Base-by-base conservation (phyloP, 1,284 basidiomycete species). In the Volvariella surrecta region DNA sequence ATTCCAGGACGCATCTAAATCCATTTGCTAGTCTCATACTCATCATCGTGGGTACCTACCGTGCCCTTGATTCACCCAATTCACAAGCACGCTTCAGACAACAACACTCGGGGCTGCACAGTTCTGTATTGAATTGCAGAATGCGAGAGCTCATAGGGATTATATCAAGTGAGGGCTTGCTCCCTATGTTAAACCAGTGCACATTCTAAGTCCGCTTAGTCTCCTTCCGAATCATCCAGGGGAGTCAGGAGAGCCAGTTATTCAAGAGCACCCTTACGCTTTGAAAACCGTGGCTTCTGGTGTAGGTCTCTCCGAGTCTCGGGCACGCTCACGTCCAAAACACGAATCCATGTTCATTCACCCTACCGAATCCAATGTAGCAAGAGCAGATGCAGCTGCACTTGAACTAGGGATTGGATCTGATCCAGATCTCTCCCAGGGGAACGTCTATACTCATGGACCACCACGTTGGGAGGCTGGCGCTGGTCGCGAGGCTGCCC, bases 331-430 rank as follows among this genome's bases (percentile, higher is more conserved):
- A 13, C 74, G 63, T 54, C 70, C 73, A 39, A 79, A 78, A 53
- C 78, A 78, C 1, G 69, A 72, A 8, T 57, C 54, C 37, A 74
- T 81, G 43, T 74, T 75, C 52, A 81, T 82, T 40, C 79, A 82
- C 51, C 79, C 81, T 1, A 60, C 57, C 31, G 55, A 78, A 32
- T 79, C 76, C 30, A 81, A 81, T 53, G 51, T 80, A 46, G 75
- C 76, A 4, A 73, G 79, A 24, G 79, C 81, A 3, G 79, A 82
- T 48, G 75, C 71, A 4, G 66, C 59, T 15, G 76, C 75, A 0
- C 58, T 73, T 34, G 67, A 77, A 52, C 58, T 34, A 3, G 43
- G 43, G 19, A 19, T 80, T 37, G 76, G 75, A 18, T 46, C 79
- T 7, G 18, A 19, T 19, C 6, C 34, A 35, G 34, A 35, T 7